Percentiles rank a stretch among this genome's conserved stretches.
Evolutionary conservation across 345 rosid genomes (phyloP).

Genomic region (Camelina hispida): DNA sequence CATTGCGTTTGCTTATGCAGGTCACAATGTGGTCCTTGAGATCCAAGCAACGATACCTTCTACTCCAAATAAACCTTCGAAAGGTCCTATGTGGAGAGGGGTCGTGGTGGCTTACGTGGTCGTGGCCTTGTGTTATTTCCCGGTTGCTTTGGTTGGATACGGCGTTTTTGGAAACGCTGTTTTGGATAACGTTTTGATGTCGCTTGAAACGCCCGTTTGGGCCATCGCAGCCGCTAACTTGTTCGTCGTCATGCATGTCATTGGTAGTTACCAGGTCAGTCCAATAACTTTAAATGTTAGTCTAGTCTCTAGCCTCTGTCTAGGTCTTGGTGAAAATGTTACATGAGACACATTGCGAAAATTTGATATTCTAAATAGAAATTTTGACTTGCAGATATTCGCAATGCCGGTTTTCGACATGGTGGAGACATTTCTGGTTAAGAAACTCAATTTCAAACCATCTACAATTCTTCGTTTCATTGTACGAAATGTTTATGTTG

Average conservation of each 20-base stretch:
- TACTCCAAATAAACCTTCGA: conserved; percentile 65
- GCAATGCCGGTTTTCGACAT: conserved; percentile 76
- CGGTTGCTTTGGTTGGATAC: conserved; percentile 63
- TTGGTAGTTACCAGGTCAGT: conserved; percentile 76
- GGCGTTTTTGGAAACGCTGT: conserved; percentile 61
- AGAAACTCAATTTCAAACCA: conserved; percentile 57
- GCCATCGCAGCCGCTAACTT: conserved; percentile 58
- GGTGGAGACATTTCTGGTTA: conserved; percentile 58
- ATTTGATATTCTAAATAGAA: background rate
- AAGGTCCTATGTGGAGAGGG: conserved; percentile 78
- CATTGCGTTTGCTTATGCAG: conserved; percentile 71
- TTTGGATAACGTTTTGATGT: conserved; percentile 61
- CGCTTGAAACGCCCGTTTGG: conserved; percentile 69
- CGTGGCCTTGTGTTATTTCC: conserved; percentile 73
- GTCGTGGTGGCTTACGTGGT: conserved; percentile 56
- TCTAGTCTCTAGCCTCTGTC: no score
- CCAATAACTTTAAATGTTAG: background rate
- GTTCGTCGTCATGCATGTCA: conserved; percentile 70
- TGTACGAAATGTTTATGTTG: conserved; percentile 57
- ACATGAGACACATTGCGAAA: background rate
- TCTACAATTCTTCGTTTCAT: conserved; percentile 55
- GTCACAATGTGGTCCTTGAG: conserved; percentile 73
- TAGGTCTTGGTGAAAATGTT: no score
- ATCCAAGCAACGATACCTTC: conserved; percentile 80
- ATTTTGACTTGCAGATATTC: conserved; percentile 44